phyloP scores from a whole-genome alignment of 495 filamentous ascomycete genomes.

The Letharia lupina region DNA sequence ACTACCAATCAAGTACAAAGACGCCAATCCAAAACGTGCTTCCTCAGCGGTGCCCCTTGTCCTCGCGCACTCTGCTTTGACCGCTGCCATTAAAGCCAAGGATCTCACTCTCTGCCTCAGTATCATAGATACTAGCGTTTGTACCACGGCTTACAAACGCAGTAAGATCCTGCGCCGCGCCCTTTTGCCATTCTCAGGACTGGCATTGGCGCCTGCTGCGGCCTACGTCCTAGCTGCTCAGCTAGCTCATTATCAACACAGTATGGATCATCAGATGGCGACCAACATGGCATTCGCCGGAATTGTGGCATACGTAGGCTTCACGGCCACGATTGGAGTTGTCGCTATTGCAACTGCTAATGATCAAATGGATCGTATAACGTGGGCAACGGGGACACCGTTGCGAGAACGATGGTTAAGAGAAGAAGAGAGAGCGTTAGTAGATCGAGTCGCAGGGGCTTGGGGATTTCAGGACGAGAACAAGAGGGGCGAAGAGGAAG shows the following conservation, averaged over 20 bases:
- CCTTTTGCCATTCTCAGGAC: conserved; percentile 41
- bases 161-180: conserved; percentile 52
- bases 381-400: conserved; percentile 73
- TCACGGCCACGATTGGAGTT: conserved; percentile 70
- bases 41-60: conserved; percentile 60
- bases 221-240: conserved; percentile 57
- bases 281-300: conserved; percentile 74
- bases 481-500: conserved; percentile 81
- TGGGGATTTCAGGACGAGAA: conserved; percentile 84
- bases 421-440: conserved; percentile 84
- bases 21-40: conserved; percentile 56
- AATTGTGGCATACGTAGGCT: conserved; percentile 69
- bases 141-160: conserved; percentile 60
- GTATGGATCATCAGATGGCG: conserved; percentile 60
- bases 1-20: conserved; percentile 48
- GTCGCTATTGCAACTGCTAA: conserved; percentile 77
- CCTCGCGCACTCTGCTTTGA: conserved; percentile 61
- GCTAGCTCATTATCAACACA: conserved; percentile 52
- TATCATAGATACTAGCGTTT: conserved; percentile 72
- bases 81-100: conserved; percentile 65
- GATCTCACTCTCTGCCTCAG: conserved; percentile 67
- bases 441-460: conserved; percentile 73
- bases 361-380: conserved; percentile 89
- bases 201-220: conserved; percentile 56
- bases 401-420: conserved; percentile 79